phyloP scores from a whole-genome alignment of 257 asterid genomes.

The Lycium barbarum region DNA sequence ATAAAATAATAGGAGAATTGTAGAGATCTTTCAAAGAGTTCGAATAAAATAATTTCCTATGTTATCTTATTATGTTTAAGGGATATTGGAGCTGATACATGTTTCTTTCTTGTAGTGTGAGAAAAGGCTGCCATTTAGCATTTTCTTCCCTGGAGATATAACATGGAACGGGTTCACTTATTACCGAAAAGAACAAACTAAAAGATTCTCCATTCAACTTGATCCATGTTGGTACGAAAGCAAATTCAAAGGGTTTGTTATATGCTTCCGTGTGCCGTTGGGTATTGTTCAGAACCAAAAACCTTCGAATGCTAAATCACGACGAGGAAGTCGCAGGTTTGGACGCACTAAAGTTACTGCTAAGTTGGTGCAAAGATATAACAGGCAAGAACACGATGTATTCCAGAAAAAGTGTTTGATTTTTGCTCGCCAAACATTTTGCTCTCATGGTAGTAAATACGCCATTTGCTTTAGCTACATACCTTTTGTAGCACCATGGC shows the following conservation, averaged over 20 bases:
- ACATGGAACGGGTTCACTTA: conserved; percentile 22
- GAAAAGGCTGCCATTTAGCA: neutral
- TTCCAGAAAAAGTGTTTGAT: neutral
- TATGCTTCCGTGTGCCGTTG: conserved; percentile 22
- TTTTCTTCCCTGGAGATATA: conserved; percentile 28
- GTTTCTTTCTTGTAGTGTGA: conserved; percentile 22
- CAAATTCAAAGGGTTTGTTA: conserved; percentile 24
- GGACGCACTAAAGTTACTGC: conserved; percentile 26
- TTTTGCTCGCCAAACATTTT: conserved; percentile 4
- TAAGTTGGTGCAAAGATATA: conserved; percentile 10
- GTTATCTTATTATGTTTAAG: neutral
- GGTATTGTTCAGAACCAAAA: conserved; percentile 2
- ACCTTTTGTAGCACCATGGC: neutral
- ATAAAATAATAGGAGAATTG: too few species aligned
- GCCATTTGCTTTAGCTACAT: conserved; percentile 24
- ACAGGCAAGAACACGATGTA: conserved; percentile 15
- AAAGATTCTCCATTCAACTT: conserved; percentile 12
- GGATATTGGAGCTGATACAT: neutral
- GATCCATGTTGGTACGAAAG: conserved; percentile 19
- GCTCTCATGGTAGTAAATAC: conserved; percentile 16
- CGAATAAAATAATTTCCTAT: too few species aligned
- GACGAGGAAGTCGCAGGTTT: conserved; percentile 16
- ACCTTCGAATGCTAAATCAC: neutral
- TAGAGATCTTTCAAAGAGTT: too few species aligned
- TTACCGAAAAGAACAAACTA: conserved; percentile 15